Percentiles rank a stretch among this genome's conserved stretches.
Conservation (phyloP, 169 alveolate genomes). For the Eimeria sp. region DNA sequence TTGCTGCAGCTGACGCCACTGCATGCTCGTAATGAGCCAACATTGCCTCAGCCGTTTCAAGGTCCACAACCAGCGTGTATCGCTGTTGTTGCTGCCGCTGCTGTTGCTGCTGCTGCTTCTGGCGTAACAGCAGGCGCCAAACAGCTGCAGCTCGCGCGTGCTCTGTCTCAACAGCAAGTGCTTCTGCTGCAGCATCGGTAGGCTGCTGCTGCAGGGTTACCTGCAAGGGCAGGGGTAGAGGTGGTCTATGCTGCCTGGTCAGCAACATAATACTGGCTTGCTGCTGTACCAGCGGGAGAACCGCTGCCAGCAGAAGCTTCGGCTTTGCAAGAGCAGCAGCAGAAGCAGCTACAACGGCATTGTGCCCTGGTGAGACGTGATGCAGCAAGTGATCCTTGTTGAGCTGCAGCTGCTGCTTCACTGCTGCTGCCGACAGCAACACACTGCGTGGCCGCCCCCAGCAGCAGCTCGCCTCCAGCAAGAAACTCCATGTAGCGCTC, state of each 20-base stretch:
- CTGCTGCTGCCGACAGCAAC: constrained; percentile 33
- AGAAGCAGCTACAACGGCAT: constrained; percentile 64
- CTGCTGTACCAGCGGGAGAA: constrained; percentile 59
- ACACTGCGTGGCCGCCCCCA: constrained; percentile 61
- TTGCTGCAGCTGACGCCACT: constrained; percentile 31
- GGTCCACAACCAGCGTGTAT: constrained; percentile 21
- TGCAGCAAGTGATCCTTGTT: constrained; percentile 31
- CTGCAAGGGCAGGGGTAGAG: constrained; percentile 62
- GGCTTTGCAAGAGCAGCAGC: constrained; percentile 32
- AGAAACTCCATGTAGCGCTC: neutral
- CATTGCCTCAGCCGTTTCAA: constrained; percentile 71
- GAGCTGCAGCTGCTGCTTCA: constrained; percentile 72
- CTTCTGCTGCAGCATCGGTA: constrained; percentile 53
- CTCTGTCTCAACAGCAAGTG: constrained; percentile 20
- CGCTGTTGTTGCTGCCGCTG: constrained; percentile 38
- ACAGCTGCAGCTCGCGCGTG: constrained; percentile 63
- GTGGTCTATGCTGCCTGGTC: constrained; percentile 26
- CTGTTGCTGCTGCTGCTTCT: constrained; percentile 45
- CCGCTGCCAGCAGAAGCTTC: constrained; percentile 51
- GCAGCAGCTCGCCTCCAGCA: constrained; percentile 74
- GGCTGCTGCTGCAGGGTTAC: constrained; percentile 72
- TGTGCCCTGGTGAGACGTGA: constrained; percentile 5
- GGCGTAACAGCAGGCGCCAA: constrained; percentile 47
- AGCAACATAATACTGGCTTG: constrained; percentile 35
- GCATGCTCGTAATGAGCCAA: constrained; percentile 51